phyloP scores from a whole-genome alignment of 2,329 filamentous ascomycete genomes.

The Aspergillus texensis region DNA sequence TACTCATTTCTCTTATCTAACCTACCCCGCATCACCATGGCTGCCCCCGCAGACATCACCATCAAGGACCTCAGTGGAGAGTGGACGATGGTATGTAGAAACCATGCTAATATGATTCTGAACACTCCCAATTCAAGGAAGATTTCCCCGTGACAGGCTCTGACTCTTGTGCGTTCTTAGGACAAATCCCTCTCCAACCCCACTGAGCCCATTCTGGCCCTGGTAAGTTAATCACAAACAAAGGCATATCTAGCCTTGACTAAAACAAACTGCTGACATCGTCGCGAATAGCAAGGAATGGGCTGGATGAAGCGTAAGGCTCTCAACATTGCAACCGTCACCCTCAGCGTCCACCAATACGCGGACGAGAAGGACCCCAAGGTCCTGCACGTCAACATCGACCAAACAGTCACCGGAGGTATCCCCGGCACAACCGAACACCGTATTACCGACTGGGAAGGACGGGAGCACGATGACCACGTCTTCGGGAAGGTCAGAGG shows the following conservation, averaged over 20 bases:
- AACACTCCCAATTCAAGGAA: too few species aligned
- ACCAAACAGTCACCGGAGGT: constrained; percentile 71
- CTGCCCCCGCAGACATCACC: constrained; percentile 68
- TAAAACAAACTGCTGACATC: constrained; percentile 12
- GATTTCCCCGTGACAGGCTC: neutral
- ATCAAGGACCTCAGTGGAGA: constrained; percentile 69
- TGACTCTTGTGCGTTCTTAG: constrained; percentile 46
- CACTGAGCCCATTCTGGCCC: constrained; percentile 67
- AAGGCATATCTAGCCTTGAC: neutral
- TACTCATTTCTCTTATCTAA: constrained; percentile 1
- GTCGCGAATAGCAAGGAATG: constrained; percentile 60
- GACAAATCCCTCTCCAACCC: constrained; percentile 74
- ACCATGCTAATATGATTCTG: neutral
- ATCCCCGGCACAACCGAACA: constrained; percentile 67
- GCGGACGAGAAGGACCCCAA: constrained; percentile 43
- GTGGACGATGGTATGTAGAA: constrained; percentile 66
- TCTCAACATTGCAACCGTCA: constrained; percentile 69
- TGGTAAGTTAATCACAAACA: constrained; percentile 45
- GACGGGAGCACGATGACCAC: constrained; percentile 72
- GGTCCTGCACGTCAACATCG: constrained; percentile 68
- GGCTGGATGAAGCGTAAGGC: constrained; percentile 73
- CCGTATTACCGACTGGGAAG: constrained; percentile 59
- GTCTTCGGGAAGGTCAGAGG: constrained; percentile 76
- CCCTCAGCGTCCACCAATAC: constrained; percentile 64
- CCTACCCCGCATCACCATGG: constrained; percentile 57